Conservation (phyloP, 1,284 basidiomycete species). For the Leccinum fuscescens region DNA sequence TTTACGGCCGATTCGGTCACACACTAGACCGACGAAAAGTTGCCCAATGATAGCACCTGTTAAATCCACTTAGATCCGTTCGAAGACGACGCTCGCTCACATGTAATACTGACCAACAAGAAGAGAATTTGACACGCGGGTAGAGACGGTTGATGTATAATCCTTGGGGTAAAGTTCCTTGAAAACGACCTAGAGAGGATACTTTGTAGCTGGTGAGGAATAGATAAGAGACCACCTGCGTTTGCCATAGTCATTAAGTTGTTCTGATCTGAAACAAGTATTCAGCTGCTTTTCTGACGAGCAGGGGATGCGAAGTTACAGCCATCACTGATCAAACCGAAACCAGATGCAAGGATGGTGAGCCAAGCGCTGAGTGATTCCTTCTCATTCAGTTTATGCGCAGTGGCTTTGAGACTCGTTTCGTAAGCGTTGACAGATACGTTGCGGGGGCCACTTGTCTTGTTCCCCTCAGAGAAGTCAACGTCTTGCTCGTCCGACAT, state of each 20-base stretch:
- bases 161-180: conserved; percentile 56
- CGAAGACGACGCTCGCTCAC: conserved; percentile 13
- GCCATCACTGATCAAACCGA: conserved; percentile 70
- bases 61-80: conserved; percentile 18
- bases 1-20: conserved; percentile 72
- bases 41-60: conserved; percentile 70
- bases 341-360: conserved; percentile 62
- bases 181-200: conserved; percentile 51
- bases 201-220: conserved; percentile 1
- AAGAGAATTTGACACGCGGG: conserved; percentile 71
- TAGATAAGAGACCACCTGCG: conserved; percentile 31
- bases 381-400: conserved; percentile 33
- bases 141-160: conserved; percentile 63
- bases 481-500: conserved; percentile 30
- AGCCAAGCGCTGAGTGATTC: conserved; percentile 55
- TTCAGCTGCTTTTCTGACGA: conserved; percentile 3
- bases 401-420: conserved; percentile 23
- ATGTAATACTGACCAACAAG: conserved; percentile 55
- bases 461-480: conserved; percentile 6
- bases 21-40: conserved; percentile 63
- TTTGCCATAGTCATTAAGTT: conserved; percentile 68
- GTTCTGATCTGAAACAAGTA: conserved; percentile 55
- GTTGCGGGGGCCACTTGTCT: conserved; percentile 14
- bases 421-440: conserved; percentile 27
- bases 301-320: conserved; percentile 40